These are phyloP conservation scores for Tolypocladium cylindrosporum DNA, from an alignment of 2,329 filamentous ascomycete genomes.

Conservation along the genomic window DNA sequence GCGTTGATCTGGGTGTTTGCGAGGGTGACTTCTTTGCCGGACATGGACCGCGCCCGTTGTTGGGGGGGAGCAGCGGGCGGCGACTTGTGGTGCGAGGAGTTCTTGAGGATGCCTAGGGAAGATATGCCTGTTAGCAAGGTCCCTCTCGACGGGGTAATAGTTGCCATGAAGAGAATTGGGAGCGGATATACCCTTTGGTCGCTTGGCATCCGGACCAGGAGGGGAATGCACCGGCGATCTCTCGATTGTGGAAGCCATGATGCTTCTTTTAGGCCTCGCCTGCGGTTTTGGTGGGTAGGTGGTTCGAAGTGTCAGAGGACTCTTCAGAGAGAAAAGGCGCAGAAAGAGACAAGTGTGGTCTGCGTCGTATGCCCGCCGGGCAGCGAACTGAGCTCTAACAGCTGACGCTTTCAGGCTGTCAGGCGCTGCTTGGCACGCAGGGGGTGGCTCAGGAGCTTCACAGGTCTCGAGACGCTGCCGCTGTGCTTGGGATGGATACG, in stretches of 20 bases:
- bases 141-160: neutral
- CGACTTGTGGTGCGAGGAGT: conserved; percentile 56
- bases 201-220: conserved; percentile 27
- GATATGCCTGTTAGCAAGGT: neutral
- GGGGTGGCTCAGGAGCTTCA: neutral
- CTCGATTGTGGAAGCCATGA: conserved; percentile 31
- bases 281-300: neutral
- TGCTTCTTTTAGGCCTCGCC: neutral
- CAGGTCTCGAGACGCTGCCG: neutral
- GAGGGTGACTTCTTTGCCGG: conserved; percentile 81
- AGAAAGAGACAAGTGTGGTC: neutral
- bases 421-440: neutral
- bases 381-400: neutral
- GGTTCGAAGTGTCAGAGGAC: too few relatives aligned
- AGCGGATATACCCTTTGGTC: conserved; percentile 33
- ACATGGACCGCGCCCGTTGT: conserved; percentile 28
- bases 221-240: conserved; percentile 30
- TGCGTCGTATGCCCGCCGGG: neutral
- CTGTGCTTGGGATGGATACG: neutral
- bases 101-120: conserved; percentile 78
- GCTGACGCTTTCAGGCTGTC: neutral
- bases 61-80: conserved; percentile 39
- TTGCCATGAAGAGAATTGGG: neutral
- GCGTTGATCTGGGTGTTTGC: conserved; percentile 94
- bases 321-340: neutral